Percentiles rank a stretch among this genome's conserved stretches.
Evolutionary conservation across 371 early-diverging fungal genomes (phyloP).

Genomic region (Funneliformis caledonium): DNA sequence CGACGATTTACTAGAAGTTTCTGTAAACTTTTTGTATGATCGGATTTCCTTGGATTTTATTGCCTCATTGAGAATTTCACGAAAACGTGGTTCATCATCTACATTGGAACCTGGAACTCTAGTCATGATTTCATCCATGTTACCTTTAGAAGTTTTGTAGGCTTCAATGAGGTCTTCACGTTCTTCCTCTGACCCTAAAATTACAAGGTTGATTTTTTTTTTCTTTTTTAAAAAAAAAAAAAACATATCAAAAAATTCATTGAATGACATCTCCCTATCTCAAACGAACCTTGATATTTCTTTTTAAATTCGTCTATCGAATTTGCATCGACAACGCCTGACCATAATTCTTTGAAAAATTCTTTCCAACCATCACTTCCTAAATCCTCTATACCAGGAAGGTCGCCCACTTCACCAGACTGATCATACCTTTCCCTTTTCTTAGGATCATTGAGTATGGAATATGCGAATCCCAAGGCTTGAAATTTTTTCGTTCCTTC

Average conservation of each 20-base stretch:
- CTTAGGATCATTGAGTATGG: slow-evolving; percentile 77
- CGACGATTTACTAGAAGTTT: slow-evolving; percentile 57
- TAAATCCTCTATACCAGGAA: slow-evolving; percentile 51
- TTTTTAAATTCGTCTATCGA: slow-evolving; percentile 73
- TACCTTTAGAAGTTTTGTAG: slow-evolving; percentile 72
- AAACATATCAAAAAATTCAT: neutral
- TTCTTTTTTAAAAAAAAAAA: too few species aligned
- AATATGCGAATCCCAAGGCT: slow-evolving; percentile 80
- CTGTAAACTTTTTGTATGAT: slow-evolving; percentile 57
- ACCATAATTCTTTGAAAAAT: slow-evolving; percentile 84
- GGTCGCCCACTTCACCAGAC: slow-evolving; percentile 59
- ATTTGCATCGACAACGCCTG: slow-evolving; percentile 74
- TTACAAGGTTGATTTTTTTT: neutral
- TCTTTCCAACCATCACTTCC: slow-evolving; percentile 71
- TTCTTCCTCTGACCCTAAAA: slow-evolving; percentile 83
- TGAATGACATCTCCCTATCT: neutral
- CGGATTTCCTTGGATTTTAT: slow-evolving; percentile 63
- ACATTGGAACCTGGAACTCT: slow-evolving; percentile 65
- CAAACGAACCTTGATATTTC: slow-evolving; percentile 64
- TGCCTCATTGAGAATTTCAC: slow-evolving; percentile 64
- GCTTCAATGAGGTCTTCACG: slow-evolving; percentile 71
- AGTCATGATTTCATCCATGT: slow-evolving; percentile 73
- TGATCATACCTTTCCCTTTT: slow-evolving; percentile 82
- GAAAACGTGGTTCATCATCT: slow-evolving; percentile 74
- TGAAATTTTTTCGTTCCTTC: slow-evolving; percentile 84